Evolutionary conservation across 176 grass and related monocot species (phyloP).

Genomic region (bread wheat (Triticum aestivum)): IWGSC_CS_RefSeq_v2.1 NC_057798.1:515802535-515803034

Average conservation of each 20-base stretch:
- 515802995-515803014: not conserved
- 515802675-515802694: conserved; percentile 77
- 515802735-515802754: conserved; percentile 78
- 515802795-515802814: not conserved
- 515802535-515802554: not conserved
- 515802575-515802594: conserved; percentile 79
- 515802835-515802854: not conserved
- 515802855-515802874: not conserved
- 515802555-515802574: not conserved
- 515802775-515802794: not conserved
- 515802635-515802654: conserved; percentile 91
- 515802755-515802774: conserved; percentile 55
- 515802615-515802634: conserved; percentile 62
- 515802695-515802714: conserved; percentile 66
- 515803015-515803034: not conserved
- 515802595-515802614: conserved; percentile 85
- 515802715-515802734: conserved; percentile 95
- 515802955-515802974: not conserved
- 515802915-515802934: not conserved
- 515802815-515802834: not conserved
- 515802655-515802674: conserved; percentile 47
- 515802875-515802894: too few species aligned
- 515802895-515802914: not conserved
- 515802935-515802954: not conserved
- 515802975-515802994: not conserved